Conservation (phyloP, 164 flowering plant genomes). For the Saururus chinensis region DNA sequence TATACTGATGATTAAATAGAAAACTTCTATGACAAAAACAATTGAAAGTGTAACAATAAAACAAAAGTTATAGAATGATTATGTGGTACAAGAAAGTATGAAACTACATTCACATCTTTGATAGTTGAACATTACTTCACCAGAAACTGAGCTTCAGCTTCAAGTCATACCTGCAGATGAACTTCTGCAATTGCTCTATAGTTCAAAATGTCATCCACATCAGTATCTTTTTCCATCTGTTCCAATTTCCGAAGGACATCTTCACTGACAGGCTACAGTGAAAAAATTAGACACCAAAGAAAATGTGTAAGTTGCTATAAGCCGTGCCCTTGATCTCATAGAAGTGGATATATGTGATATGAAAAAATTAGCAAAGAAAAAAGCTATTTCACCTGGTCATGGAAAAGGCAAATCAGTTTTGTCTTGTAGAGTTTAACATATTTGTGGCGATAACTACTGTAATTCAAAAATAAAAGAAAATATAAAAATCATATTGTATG, state of each 20-base stretch:
- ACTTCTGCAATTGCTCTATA: constrained; percentile 79
- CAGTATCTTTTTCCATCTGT: constrained; percentile 79
- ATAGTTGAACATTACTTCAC: background rate
- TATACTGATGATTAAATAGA: too few species aligned
- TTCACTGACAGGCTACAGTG: constrained; percentile 49
- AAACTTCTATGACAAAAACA: too few species aligned
- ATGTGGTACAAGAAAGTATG: too few species aligned
- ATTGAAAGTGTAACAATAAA: too few species aligned
- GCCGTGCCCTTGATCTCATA: too few species aligned
- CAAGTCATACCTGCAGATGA: constrained; percentile 55
- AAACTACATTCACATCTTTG: too few species aligned
- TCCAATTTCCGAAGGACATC: constrained; percentile 51
- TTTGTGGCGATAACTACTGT: constrained; percentile 56
- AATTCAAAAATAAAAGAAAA: constrained; percentile 2
- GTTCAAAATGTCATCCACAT: constrained; percentile 71
- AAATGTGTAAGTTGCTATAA: background rate
- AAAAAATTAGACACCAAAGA: constrained; percentile 5
- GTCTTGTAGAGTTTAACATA: constrained; percentile 73
- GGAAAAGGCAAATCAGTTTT: constrained; percentile 52
- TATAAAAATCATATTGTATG: background rate
- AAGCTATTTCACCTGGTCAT: constrained; percentile 45
- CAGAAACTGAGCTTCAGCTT: background rate
- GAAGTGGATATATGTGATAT: background rate
- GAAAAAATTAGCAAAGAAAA: background rate
- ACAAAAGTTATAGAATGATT: too few species aligned